Base-by-base conservation (phyloP, 2,329 filamentous ascomycete genomes). In the Aspergillus uvarum region DNA sequence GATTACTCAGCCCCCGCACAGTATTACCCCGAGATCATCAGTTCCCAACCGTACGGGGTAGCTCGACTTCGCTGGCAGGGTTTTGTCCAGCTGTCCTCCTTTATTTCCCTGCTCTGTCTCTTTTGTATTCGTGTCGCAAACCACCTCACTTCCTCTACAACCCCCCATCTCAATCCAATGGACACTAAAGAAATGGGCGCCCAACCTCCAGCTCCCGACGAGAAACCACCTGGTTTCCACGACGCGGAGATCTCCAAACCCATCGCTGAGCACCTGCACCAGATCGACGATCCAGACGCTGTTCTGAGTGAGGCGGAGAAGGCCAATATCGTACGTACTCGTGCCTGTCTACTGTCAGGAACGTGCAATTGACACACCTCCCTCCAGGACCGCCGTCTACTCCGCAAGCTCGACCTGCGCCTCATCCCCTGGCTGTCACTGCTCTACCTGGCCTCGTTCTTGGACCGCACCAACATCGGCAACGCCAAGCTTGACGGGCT, bases 401-500 rank as follows among this genome's bases (percentile, higher is more conserved):
- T 81, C 3, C 76, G 78, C 72, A 80, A 79, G 59, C 69, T 81
- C 8, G 79, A 81, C 60, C 55, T 80, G 19, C 71, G 68, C n/a
- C 69, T 81, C 5, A 76, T 81, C 32, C 79, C 79, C 5, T 81
- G 79, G 79, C 72, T 81, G 14, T 75, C 75, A 61, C 66, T 81
- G 5, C 73, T 81, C 6, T 81, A 81, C 60, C 74, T 81, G 4
- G 72, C 77, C 26, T 74, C 73, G 2, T 78, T 78, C 49, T 62
- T 78, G n/a, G 76, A 78, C 61, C 69, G 72, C 19, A 92, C 91
- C 26, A 94, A 95, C 68, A 90, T 93, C 60, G 90, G 90, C 49
- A 95, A 82, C 76, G 91, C 85, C 2, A 85, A 84, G 68, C 79
- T 87, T 22, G 83, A 81, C n/a, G 83, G 84, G 14, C 73, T 87